Evolutionary conservation across 78 protist genomes (phyloP).

Genomic region (Bigelowiella natans): DNA sequence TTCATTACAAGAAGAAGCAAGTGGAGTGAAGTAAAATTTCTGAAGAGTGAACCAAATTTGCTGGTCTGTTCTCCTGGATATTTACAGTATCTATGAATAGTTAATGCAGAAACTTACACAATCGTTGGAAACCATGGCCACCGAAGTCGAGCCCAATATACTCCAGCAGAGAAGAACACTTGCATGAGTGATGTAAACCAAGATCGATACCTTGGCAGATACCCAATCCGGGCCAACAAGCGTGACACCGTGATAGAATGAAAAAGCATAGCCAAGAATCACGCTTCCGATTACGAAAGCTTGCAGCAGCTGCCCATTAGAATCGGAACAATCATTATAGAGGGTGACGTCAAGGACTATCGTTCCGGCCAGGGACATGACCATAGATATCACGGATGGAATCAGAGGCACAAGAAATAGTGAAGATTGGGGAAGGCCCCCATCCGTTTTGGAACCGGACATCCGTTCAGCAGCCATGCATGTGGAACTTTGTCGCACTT

Average conservation of each 20-base stretch:
- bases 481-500: too few relatives aligned
- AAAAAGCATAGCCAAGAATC: not conserved
- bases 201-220: not conserved
- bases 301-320: not conserved
- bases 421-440: not conserved
- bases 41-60: too few relatives aligned
- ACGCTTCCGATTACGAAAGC: not conserved
- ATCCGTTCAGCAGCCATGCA: too few relatives aligned
- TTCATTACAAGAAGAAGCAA: too few relatives aligned
- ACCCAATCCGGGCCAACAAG: not conserved
- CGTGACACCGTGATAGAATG: not conserved
- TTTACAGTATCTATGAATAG: too few relatives aligned
- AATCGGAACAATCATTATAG: not conserved
- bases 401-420: not conserved
- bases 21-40: too few relatives aligned
- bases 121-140: not conserved
- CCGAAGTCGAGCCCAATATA: not conserved
- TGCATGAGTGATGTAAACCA: not conserved
- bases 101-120: not conserved
- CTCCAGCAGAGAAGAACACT: not conserved
- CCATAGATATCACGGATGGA: not conserved
- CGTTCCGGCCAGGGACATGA: not conserved
- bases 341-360: not conserved
- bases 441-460: too few relatives aligned
- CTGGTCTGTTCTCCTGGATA: too few relatives aligned